Evolutionary conservation across 2,329 filamentous ascomycete species (phyloP), one percentile per base, ranked within the genome.

Genomic region (Phialophora tarda): DNA sequence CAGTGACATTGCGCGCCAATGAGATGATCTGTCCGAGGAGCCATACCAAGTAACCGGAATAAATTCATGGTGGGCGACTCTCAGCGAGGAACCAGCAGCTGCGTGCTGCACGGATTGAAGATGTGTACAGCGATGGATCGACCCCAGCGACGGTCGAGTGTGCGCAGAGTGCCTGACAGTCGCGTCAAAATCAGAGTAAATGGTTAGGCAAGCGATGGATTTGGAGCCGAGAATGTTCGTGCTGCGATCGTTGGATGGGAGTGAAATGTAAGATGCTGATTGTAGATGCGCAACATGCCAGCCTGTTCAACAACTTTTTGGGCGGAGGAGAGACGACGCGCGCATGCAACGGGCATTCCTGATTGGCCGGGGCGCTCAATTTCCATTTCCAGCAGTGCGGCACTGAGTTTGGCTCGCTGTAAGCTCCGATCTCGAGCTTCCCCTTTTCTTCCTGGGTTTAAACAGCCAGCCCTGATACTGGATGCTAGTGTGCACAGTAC

Each of bases 21-120:
- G 62, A 56, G 24, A 58, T 38, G 11, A 63, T 74, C 63, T 55
- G 3, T 53, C 30, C 14, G 8, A 14, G 14, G 23, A 64, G 72
- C 26, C 83, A 68, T 81, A 90, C 88, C 88, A 76, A 87, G 76
- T 75, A 91, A 80, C 75, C 88, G 81, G 82, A 91, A 91, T 77
- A 90, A 81, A 81, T 91, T 91, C 88, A 91, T 90, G 72, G 69
- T 84, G 77, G 72, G 61, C 61, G 54, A 58, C 30, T 10, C 14
- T 54, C 53, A 62, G 30, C 8, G 1, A 51, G 21, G n/a, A n/a
- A 41, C 32, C 26, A 34, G 67, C 67, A 71, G 65, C 67, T 41
- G 57, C 30, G 34, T 47, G 61, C 70, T 65, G 69, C 70, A 26
- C 50, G 17, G 32, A 30, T 26, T n/a, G 57, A 34, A n/a, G 57